A percentile compares a stretch with the other conserved stretches of the same genome.
These are phyloP conservation scores for Botrytis hyacinthi DNA, from an alignment of 2,329 filamentous ascomycete species.

Conservation along the genomic window DNA sequence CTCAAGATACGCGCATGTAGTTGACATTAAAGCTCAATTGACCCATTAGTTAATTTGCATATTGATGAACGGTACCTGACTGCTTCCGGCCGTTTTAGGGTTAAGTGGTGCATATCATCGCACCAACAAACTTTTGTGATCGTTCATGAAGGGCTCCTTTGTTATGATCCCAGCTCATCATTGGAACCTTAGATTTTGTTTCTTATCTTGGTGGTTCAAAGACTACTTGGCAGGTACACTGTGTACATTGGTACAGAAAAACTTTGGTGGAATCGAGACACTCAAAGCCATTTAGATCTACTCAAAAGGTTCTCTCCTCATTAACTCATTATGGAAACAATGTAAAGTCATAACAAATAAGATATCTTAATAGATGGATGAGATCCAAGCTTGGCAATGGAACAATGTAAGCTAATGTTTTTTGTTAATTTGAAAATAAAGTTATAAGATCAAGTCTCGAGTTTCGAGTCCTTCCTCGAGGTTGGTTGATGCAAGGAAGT, in stretches of 20 bases:
- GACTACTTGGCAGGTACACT: not conserved
- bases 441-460: not conserved
- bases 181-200: not conserved
- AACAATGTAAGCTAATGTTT: not conserved
- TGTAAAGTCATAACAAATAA: not conserved
- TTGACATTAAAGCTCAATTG: not conserved
- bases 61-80: not conserved
- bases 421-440: constrained; percentile 10
- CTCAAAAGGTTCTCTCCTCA: not conserved
- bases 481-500: not conserved
- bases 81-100: not conserved
- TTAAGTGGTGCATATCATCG: too few species aligned
- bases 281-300: not conserved
- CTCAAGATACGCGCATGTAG: not conserved
- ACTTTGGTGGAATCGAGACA: not conserved
- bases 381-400: not conserved
- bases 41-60: not conserved
- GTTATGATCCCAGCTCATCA: not conserved
- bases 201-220: not conserved
- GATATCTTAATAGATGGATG: not conserved
- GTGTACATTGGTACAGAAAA: not conserved
- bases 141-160: not conserved
- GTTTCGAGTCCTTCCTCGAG: not conserved
- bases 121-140: not conserved
- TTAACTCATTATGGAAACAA: constrained; percentile 2